phyloP scores from a whole-genome alignment of 805 yeast genomes.

The Ogataea nakhonphanomensis region DNA sequence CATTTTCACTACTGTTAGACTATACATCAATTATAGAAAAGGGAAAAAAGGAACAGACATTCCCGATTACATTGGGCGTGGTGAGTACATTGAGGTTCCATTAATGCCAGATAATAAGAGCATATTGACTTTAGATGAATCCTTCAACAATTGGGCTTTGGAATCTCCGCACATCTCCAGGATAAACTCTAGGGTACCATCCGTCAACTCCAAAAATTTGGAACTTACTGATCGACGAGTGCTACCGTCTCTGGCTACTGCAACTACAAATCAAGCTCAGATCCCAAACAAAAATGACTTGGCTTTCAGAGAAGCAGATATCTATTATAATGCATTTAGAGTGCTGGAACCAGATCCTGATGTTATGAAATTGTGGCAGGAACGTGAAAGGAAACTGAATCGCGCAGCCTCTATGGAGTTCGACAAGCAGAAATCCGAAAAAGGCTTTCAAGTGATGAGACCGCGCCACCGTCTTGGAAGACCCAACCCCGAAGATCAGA shows the following conservation, averaged over 20 bases:
- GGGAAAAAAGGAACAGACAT: slow-evolving; percentile 24
- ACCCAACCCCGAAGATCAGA: neutral
- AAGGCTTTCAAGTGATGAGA: slow-evolving; percentile 32
- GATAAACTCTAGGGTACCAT: neutral
- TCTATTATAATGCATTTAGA: slow-evolving; percentile 42
- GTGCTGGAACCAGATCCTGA: slow-evolving; percentile 46
- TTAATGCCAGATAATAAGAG: slow-evolving; percentile 12
- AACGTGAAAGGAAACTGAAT: slow-evolving; percentile 35
- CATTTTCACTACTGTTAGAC: slow-evolving; percentile 24
- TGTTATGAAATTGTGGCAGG: slow-evolving; percentile 49
- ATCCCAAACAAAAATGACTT: slow-evolving; percentile 37
- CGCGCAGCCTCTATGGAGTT: slow-evolving; percentile 16
- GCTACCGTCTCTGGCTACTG: slow-evolving; percentile 20
- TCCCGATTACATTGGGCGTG: slow-evolving; percentile 21
- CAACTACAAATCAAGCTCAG: slow-evolving; percentile 14
- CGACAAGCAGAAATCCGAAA: slow-evolving; percentile 2
- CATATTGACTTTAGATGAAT: slow-evolving; percentile 1
- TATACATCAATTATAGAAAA: slow-evolving; percentile 14
- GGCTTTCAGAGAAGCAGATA: slow-evolving; percentile 59
- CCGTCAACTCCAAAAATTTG: slow-evolving; percentile 17
- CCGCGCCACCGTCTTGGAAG: slow-evolving; percentile 19
- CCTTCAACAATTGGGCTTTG: slow-evolving; percentile 2
- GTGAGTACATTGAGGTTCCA: slow-evolving; percentile 23
- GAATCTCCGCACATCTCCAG: neutral
- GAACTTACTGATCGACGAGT: slow-evolving; percentile 26